phyloP scores from a whole-genome alignment of 2,329 filamentous ascomycete genomes.

The Lizonia empirigonia region DNA sequence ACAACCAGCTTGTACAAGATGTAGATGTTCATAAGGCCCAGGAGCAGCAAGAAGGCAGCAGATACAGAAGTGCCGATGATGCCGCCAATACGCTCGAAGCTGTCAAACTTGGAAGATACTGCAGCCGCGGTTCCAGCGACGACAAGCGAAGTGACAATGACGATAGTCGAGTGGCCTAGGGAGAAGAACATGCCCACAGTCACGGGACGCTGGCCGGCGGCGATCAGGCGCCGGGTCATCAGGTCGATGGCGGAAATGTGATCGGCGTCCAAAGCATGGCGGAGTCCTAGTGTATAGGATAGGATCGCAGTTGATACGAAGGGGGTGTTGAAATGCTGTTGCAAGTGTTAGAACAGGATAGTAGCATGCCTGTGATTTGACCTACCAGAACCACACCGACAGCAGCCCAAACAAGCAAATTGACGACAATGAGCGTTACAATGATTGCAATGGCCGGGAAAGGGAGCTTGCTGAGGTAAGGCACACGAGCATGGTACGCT shows the following conservation, averaged over 20 bases:
- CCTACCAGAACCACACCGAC: conserved; percentile 63
- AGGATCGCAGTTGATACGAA: conserved; percentile 82
- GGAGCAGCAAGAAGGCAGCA: conserved; percentile 78
- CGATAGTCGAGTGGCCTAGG: conserved; percentile 90
- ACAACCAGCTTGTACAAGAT: conserved; percentile 79
- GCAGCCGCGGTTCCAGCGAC: conserved; percentile 90
- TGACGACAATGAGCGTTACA: conserved; percentile 57
- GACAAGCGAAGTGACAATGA: conserved; percentile 86
- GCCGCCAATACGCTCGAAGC: conserved; percentile 78
- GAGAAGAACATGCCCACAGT: conserved; percentile 96
- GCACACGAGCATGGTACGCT: conserved; percentile 57
- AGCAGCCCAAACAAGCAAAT: conserved; percentile 63
- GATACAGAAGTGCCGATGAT: conserved; percentile 90
- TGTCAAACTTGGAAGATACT: conserved; percentile 78
- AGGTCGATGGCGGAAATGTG: conserved; percentile 92
- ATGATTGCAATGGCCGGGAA: conserved; percentile 64
- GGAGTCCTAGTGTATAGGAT: conserved; percentile 84
- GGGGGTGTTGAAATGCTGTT: conserved; percentile 51
- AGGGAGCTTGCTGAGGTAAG: conserved; percentile 62
- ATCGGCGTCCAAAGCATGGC: conserved; percentile 97
- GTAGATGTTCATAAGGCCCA: conserved; percentile 84
- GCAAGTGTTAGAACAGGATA: neutral
- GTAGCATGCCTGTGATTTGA: neutral
- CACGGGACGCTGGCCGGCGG: conserved; percentile 81
- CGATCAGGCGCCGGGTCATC: conserved; percentile 88